A percentile compares a stretch with the other conserved stretches of the same genome.
Evolutionary conservation across 2,329 filamentous ascomycete genomes (phyloP).

Genomic region (Aspergillus versicolor): DNA sequence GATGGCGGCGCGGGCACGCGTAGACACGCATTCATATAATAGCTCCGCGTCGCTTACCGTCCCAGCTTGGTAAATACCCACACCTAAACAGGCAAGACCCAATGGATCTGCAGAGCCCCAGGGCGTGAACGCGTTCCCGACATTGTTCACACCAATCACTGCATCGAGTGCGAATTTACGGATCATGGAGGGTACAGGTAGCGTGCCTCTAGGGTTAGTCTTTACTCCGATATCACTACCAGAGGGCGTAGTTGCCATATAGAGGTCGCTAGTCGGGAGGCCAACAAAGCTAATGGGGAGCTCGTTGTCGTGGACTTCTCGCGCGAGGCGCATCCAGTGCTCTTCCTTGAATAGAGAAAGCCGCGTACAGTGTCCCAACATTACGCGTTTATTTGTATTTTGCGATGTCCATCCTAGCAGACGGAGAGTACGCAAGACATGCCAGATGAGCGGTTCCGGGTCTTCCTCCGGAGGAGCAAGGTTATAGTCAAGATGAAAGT

Average conservation of each 20-base stretch:
- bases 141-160: constrained; percentile 67
- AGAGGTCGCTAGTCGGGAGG: constrained; percentile 68
- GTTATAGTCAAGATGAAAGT: constrained; percentile 73
- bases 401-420: constrained; percentile 49
- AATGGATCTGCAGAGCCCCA: constrained; percentile 67
- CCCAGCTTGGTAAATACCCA: constrained; percentile 68
- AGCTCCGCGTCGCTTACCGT: constrained; percentile 58
- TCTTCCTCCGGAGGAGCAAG: constrained; percentile 49
- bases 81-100: constrained; percentile 60
- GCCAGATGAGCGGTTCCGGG: constrained; percentile 55
- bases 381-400: constrained; percentile 50
- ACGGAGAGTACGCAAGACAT: constrained; percentile 54
- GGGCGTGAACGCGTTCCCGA: constrained; percentile 73
- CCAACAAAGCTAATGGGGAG: constrained; percentile 68
- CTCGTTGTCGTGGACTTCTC: constrained; percentile 45
- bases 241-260: constrained; percentile 59
- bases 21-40: constrained; percentile 57
- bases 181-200: constrained; percentile 63
- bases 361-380: constrained; percentile 68
- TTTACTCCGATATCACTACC: constrained; percentile 21
- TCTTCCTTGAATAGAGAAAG: constrained; percentile 55
- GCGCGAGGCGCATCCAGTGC: constrained; percentile 52
- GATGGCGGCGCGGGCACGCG: constrained; percentile 40
- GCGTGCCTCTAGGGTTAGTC: constrained; percentile 54
- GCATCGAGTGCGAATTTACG: constrained; percentile 57